phyloP scores from a whole-genome alignment of 2,329 filamentous ascomycete species.

The Ramularia endophylla region DNA sequence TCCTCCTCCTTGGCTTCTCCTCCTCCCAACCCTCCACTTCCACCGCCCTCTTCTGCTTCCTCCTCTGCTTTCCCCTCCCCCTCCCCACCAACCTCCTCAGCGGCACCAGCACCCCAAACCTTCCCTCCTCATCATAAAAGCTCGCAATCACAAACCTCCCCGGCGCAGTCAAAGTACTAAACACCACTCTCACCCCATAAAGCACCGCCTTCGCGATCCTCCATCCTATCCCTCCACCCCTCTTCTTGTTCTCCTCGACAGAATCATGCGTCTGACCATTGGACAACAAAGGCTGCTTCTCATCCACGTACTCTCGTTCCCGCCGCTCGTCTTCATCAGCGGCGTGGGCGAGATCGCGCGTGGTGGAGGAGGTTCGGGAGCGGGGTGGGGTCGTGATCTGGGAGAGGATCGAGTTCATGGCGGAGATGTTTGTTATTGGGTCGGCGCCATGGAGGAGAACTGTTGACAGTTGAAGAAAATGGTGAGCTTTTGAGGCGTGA shows the following conservation, averaged over 20 bases:
- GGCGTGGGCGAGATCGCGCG: slow-evolving; percentile 12
- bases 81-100: slow-evolving; percentile 54
- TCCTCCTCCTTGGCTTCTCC: too few relatives aligned
- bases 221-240: slow-evolving; percentile 2
- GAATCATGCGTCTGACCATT: slow-evolving; percentile 12
- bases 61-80: slow-evolving; percentile 39
- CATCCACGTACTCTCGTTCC: slow-evolving; percentile 39
- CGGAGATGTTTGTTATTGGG: too few relatives aligned
- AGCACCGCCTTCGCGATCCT: slow-evolving; percentile 67
- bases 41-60: slow-evolving; percentile 21
- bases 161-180: slow-evolving; percentile 72
- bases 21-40: too few relatives aligned
- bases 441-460: too few relatives aligned
- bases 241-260: slow-evolving; percentile 8
- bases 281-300: slow-evolving; percentile 64
- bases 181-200: slow-evolving; percentile 68
- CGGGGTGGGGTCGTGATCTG: too few relatives aligned
- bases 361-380: too few relatives aligned
- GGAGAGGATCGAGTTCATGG: too few relatives aligned
- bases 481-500: too few relatives aligned
- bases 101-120: slow-evolving; percentile 71
- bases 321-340: slow-evolving; percentile 13
- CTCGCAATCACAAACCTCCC: slow-evolving; percentile 76
- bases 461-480: too few relatives aligned
- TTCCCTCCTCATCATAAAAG: slow-evolving; percentile 74